Base-by-base conservation (phyloP, 331 rosid species). In the Erythrophleum ivorense region DNA sequence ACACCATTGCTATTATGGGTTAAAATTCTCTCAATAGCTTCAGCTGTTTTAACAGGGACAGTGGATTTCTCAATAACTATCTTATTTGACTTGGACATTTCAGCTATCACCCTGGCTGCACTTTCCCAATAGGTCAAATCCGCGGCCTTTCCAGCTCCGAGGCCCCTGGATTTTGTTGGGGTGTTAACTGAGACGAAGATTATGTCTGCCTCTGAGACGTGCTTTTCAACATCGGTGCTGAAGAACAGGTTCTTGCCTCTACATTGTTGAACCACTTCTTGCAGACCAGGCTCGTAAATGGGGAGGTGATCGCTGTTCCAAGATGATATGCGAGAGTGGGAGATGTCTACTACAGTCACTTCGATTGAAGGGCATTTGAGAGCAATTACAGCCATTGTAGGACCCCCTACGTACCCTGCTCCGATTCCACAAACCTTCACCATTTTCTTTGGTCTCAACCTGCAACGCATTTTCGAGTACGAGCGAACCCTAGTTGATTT, bases 351-450 rank as follows among this genome's bases (percentile, higher is more conserved):
- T 69, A 91, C 93, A 0, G 84, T 89, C 29, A 91, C 96, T 69
- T 88, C 90, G 50, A 88, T 88, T 40, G 81, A 78, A 6, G 93
- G 93, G 45, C 96, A 86, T 68, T 91, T 91, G 63, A 89, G 88
- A n/a, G 93, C 96, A 19, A 91, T 85, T 33, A 91, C 91, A n/a
- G 92, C 92, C 93, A 89, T 91, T 50, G 93, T 89, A 6, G 96
- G 96, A 67, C 96, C 93, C 29, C 93, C 93, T 10, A 91, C 92
- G 45, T 89, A 91, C 7, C 96, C 96, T 8, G 93, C 96, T 78
- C 96, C 93, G 77, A 91, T 89, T 76, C 96, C 91, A 71, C 92
- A 91, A 13, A 91, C 85, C 88, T 91, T 89, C 82, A 91, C 86
- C 93, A 91, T 91, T 73, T 86, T 86, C 54, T 68, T 68, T 7